A percentile compares a stretch with the other conserved stretches of the same genome.
These are phyloP conservation scores for Tritrichomonas foetus DNA, from an alignment of 208 protist species.

Conservation along the genomic window DNA sequence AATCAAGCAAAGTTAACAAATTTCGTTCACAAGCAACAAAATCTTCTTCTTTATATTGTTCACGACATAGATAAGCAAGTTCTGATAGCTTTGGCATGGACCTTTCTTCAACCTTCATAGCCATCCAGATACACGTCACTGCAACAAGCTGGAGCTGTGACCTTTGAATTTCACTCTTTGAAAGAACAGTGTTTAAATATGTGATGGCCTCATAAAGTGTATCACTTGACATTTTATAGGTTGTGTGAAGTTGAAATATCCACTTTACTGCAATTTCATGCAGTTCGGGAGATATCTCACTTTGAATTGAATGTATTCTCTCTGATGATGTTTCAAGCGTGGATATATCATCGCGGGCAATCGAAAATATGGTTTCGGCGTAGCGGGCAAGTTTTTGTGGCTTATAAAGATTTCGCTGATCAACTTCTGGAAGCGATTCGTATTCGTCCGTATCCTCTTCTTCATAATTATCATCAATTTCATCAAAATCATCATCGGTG, in stretches of 20 bases:
- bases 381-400: not conserved
- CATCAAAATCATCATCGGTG: no score
- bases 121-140: not conserved
- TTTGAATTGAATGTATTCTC: not conserved
- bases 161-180: not conserved
- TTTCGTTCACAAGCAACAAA: not conserved
- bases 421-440: not conserved
- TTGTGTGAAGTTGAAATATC: not conserved
- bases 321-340: not conserved
- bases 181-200: not conserved
- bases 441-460: no score
- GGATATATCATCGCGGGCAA: not conserved
- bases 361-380: not conserved
- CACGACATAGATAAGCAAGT: not conserved
- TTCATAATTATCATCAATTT: no score
- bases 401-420: not conserved
- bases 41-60: not conserved
- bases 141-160: not conserved
- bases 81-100: not conserved
- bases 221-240: not conserved
- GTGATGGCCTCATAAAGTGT: not conserved
- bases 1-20: not conserved
- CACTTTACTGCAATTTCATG: not conserved
- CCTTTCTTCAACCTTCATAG: not conserved
- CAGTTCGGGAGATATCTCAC: not conserved